Conservation (phyloP, 2,329 filamentous ascomycete genomes). For the Fusarium fujikuroi region DNA sequence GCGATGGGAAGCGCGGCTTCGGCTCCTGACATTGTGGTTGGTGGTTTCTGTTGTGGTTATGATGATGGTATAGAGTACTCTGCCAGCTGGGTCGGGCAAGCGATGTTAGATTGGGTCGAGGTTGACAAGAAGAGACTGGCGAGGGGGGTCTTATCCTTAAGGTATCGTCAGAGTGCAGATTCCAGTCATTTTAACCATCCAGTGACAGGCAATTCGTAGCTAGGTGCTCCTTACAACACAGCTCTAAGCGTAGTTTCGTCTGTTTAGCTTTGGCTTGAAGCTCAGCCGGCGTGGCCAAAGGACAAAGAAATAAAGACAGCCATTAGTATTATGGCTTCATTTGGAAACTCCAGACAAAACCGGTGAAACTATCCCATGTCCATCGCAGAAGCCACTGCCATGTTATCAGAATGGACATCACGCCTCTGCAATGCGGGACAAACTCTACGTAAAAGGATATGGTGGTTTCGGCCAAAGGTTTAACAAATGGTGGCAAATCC, state of each 20-base stretch:
- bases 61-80: too few relatives aligned
- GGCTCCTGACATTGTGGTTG: too few relatives aligned
- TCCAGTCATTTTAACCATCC: too few relatives aligned
- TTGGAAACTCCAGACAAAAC: background rate
- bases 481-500: background rate
- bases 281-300: background rate
- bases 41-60: too few relatives aligned
- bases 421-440: background rate
- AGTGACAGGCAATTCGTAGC: background rate
- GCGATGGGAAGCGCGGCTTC: too few relatives aligned
- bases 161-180: too few relatives aligned
- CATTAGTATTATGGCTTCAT: background rate
- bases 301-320: background rate
- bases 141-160: too few relatives aligned
- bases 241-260: background rate
- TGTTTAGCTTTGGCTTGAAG: background rate
- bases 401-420: background rate
- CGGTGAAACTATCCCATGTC: background rate
- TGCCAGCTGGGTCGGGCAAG: too few relatives aligned
- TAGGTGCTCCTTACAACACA: background rate
- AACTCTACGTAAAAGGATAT: background rate
- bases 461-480: background rate
- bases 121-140: too few relatives aligned
- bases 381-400: background rate
- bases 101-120: too few relatives aligned